A percentile compares a stretch with the other conserved stretches of the same genome.
phyloP scores from a whole-genome alignment of 164 flowering plant genomes.

The Magnolia sinica region DNA sequence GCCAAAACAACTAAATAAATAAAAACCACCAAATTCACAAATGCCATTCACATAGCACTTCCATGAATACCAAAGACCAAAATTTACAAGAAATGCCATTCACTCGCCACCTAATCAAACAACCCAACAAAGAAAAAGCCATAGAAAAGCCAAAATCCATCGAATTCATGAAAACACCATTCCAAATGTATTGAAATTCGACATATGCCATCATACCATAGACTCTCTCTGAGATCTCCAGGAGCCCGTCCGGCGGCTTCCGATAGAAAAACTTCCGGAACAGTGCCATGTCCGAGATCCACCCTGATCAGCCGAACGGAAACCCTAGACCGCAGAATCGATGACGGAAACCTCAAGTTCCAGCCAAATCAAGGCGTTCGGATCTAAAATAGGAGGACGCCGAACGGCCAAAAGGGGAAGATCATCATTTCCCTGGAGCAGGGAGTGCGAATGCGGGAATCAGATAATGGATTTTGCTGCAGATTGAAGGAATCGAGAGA shows the following conservation, averaged over 20 bases:
- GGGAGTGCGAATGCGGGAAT: constrained; percentile 19
- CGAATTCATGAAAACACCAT: not conserved
- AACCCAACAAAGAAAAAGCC: not conserved
- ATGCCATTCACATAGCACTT: not conserved
- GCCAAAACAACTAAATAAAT: not conserved
- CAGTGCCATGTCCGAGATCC: constrained; percentile 33
- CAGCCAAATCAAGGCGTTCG: not conserved
- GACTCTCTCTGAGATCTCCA: constrained; percentile 56
- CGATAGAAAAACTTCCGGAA: constrained; percentile 49
- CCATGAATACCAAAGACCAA: not conserved
- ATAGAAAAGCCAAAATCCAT: not conserved
- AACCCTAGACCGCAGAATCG: constrained; percentile 11
- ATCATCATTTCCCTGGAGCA: constrained; percentile 7
- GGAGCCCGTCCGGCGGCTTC: constrained; percentile 55
- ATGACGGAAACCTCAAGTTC: constrained; percentile 6
- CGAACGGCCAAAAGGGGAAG: not conserved
- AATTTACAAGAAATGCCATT: not conserved
- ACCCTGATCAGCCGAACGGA: not conserved
- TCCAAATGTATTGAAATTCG: not conserved
- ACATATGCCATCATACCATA: constrained; percentile 29
- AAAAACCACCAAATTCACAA: not conserved
- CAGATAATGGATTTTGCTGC: constrained; percentile 14
- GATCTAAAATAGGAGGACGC: constrained; percentile 3
- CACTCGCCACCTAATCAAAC: not conserved
- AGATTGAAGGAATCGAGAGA: constrained; percentile 10